phyloP scores from a whole-genome alignment of 2,329 filamentous ascomycete species.

The Albophoma yamanashiensis region DNA sequence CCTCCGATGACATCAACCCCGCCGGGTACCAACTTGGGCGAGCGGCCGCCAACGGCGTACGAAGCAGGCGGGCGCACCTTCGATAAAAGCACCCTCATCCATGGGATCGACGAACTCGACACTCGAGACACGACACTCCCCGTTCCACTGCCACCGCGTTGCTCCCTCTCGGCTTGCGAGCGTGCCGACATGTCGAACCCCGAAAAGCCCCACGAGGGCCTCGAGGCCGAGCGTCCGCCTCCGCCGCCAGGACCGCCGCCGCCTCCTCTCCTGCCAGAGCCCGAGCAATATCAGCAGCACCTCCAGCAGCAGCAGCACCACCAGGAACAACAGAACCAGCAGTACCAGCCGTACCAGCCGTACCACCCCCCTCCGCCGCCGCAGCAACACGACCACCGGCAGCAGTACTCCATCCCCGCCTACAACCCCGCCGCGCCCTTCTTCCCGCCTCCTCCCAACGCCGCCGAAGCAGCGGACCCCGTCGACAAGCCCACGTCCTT shows the following conservation, averaged over 20 bases:
- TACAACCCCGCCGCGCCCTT: conserved; percentile 19
- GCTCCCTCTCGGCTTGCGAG: background rate
- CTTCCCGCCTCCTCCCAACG: conserved; percentile 17
- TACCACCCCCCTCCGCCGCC: background rate
- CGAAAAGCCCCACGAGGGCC: background rate
- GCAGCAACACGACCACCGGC: background rate
- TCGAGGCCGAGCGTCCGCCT: conserved; percentile 12
- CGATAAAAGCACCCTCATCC: no score
- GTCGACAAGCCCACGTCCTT: conserved; percentile 1
- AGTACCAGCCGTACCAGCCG: conserved; percentile 2
- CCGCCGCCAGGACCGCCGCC: conserved; percentile 8
- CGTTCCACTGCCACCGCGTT: background rate
- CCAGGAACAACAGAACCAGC: conserved; percentile 7
- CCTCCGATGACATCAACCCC: background rate
- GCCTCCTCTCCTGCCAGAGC: conserved; percentile 1
- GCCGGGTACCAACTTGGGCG: background rate
- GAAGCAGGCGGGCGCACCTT: no score
- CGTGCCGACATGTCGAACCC: background rate
- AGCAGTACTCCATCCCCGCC: conserved; percentile 15
- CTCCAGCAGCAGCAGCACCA: background rate
- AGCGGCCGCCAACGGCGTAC: background rate
- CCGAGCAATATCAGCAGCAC: background rate
- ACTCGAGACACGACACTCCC: background rate
- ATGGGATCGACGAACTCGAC: background rate
- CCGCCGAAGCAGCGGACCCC: background rate